Conservation (phyloP, 371 early-diverging fungal species). For the Zychaea mexicana region DNA sequence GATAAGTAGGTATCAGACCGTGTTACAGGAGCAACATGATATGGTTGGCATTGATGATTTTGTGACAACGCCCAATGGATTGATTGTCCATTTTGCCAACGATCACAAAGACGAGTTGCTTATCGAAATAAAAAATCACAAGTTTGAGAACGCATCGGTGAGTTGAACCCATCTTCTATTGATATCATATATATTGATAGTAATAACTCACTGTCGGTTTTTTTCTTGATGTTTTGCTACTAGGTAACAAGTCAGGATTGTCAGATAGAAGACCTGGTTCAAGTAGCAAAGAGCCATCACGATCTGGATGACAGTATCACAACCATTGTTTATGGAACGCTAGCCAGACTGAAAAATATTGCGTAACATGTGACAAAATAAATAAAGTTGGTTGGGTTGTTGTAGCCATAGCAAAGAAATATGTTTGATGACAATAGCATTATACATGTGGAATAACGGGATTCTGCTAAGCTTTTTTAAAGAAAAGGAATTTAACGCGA, state of each 20-base stretch:
- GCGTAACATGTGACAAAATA: too few relatives aligned
- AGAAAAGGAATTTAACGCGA: background rate
- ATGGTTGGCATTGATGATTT: conserved; percentile 4
- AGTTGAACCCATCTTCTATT: background rate
- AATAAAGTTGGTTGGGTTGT: too few relatives aligned
- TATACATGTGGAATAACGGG: background rate
- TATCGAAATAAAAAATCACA: background rate
- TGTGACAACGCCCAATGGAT: background rate
- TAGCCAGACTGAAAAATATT: background rate
- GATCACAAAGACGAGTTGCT: background rate
- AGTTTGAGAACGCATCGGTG: background rate
- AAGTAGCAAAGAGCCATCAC: conserved; percentile 1
- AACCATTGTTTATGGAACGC: background rate
- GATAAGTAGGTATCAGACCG: background rate
- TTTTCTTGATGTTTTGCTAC: background rate
- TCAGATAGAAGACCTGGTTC: background rate
- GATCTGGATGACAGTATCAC: background rate
- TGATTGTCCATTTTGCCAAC: background rate
- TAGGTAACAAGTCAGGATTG: background rate
- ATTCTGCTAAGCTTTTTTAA: background rate
- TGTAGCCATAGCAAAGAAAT: background rate
- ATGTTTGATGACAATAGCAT: background rate
- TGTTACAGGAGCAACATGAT: background rate
- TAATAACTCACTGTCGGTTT: background rate
- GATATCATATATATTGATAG: background rate